Conservation (phyloP, 2,329 filamentous ascomycete species). For the Aureobasidium sp. region DNA sequence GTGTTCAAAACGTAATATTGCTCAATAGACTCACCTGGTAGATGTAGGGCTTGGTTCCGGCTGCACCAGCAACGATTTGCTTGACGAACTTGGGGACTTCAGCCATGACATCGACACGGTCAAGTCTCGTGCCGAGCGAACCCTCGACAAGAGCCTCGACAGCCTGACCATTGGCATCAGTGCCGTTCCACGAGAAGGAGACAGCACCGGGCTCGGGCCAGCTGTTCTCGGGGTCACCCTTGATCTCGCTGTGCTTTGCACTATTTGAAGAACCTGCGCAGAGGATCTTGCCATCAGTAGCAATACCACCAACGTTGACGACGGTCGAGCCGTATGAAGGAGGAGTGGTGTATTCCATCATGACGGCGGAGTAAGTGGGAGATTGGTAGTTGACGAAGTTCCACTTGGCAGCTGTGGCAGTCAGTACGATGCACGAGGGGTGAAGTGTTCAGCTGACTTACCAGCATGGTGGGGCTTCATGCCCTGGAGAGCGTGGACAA, state of each 20-base stretch:
- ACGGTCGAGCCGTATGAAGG: constrained; percentile 81
- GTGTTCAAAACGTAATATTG: background rate
- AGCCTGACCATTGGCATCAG: constrained; percentile 64
- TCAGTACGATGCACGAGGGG: background rate
- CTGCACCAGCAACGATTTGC: constrained; percentile 78
- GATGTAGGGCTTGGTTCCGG: constrained; percentile 93
- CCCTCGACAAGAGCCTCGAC: constrained; percentile 64
- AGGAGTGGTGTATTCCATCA: constrained; percentile 96
- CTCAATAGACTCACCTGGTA: constrained; percentile 63
- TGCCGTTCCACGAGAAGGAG: constrained; percentile 71
- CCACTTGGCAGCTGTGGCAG: constrained; percentile 62
- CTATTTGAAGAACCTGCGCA: constrained; percentile 58
- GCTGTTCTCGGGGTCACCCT: constrained; percentile 66
- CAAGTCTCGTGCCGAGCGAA: constrained; percentile 58
- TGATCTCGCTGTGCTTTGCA: constrained; percentile 60
- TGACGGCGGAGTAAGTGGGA: constrained; percentile 71
- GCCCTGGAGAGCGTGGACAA: constrained; percentile 81
- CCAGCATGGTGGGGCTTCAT: constrained; percentile 98
- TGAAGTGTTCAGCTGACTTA: constrained; percentile 27
- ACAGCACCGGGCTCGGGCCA: constrained; percentile 80
- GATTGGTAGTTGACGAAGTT: constrained; percentile 92
- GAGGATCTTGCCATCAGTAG: constrained; percentile 72
- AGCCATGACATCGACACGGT: constrained; percentile 91
- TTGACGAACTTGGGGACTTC: constrained; percentile 96
- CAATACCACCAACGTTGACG: constrained; percentile 75